These are phyloP conservation scores for Macrolepiota fuliginosa DNA, from an alignment of 768 basidiomycete species.

Conservation along the genomic window DNA sequence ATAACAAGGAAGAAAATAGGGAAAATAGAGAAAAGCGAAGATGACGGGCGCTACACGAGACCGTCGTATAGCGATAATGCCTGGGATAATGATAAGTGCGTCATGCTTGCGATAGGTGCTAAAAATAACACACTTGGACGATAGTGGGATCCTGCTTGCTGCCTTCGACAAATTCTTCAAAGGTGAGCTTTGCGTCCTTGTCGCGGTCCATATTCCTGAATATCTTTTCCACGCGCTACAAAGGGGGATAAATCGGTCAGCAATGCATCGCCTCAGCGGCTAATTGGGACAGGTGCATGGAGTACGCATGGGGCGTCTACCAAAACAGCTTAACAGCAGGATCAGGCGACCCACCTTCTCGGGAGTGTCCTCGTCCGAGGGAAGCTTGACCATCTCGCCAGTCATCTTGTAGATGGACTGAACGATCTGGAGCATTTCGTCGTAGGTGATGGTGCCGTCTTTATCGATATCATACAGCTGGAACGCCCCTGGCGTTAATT, in stretches of 20 bases:
- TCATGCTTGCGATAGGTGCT: conserved; percentile 13
- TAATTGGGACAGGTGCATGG: not conserved
- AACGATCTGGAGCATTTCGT: conserved; percentile 99
- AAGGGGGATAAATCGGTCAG: conserved; percentile 15
- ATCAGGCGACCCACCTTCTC: conserved; percentile 69
- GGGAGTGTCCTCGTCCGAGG: conserved; percentile 99
- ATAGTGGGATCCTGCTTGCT: conserved; percentile 99
- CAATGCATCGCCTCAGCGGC: conserved; percentile 9
- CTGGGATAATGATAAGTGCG: conserved; percentile 36
- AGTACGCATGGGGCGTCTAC: not conserved
- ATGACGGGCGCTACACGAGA: conserved; percentile 58
- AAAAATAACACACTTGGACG: conserved; percentile 69
- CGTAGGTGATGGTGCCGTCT: conserved; percentile 96
- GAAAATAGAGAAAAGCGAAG: conserved; percentile 3
- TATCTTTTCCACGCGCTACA: conserved; percentile 96
- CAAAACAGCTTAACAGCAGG: not conserved
- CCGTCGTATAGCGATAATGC: conserved; percentile 95
- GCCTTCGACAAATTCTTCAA: conserved; percentile 97
- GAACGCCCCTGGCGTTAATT: conserved; percentile 83
- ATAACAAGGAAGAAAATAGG: not conserved
- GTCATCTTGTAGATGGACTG: conserved; percentile 99
- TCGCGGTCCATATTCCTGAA: conserved; percentile 97
- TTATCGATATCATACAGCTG: conserved; percentile 99
- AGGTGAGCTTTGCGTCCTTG: conserved; percentile 91
- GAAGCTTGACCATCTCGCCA: conserved; percentile 97